Conservation (phyloP, 1,139 yeast species). For the Yamadazyma atmosphaerica region DNA sequence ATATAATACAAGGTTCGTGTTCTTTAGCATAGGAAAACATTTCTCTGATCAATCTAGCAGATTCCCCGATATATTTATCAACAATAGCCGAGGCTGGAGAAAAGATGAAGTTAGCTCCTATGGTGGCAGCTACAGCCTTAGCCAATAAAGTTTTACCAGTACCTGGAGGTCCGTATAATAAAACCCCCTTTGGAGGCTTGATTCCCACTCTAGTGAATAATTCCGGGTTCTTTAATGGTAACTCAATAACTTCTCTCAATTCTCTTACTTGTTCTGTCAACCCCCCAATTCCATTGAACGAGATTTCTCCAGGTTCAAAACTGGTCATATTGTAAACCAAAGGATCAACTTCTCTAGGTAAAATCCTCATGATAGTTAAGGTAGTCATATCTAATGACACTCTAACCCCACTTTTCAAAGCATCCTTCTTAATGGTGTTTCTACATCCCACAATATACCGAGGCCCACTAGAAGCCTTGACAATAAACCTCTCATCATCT, state of each 20-base stretch:
- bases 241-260: slow-evolving; percentile 94
- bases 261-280: slow-evolving; percentile 94
- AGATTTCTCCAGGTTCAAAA: slow-evolving; percentile 93
- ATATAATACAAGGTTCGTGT: slow-evolving; percentile 97
- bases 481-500: slow-evolving; percentile 93
- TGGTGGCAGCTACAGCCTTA: slow-evolving; percentile 97
- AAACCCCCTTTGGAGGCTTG: slow-evolving; percentile 96
- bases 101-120: slow-evolving; percentile 96
- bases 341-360: slow-evolving; percentile 98
- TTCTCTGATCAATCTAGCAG: slow-evolving; percentile 94
- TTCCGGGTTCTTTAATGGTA: slow-evolving; percentile 97
- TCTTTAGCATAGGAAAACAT: slow-evolving; percentile 99
- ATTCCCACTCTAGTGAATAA: slow-evolving; percentile 94
- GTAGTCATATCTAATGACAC: slow-evolving; percentile 98
- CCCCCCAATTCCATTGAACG: slow-evolving; percentile 97
- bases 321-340: slow-evolving; percentile 98
- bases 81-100: slow-evolving; percentile 98
- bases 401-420: slow-evolving; percentile 88
- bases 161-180: slow-evolving; percentile 98
- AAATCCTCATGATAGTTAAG: slow-evolving; percentile 92
- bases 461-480: slow-evolving; percentile 97
- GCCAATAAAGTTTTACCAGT: slow-evolving; percentile 96
- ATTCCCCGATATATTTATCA: slow-evolving; percentile 97
- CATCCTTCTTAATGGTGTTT: slow-evolving; percentile 82
- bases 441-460: slow-evolving; percentile 97